Conservation (phyloP, 768 basidiomycete species). For the Phaeolepiota aurea region DNA sequence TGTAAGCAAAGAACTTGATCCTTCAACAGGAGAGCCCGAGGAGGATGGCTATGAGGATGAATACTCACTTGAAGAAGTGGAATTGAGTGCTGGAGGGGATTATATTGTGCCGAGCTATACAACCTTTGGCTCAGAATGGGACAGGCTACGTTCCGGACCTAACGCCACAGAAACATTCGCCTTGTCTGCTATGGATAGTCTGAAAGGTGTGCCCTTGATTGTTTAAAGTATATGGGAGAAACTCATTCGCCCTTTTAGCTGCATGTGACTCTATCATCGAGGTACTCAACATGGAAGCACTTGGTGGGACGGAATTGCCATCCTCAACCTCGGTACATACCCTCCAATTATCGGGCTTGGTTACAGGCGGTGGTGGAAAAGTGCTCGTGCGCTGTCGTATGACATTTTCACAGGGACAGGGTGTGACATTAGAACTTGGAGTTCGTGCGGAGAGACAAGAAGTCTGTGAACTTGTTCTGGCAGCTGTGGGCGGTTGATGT, state of each 20-base stretch:
- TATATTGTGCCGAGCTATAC: conserved; percentile 95
- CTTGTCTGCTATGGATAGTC: conserved; percentile 83
- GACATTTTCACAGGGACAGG: conserved; percentile 85
- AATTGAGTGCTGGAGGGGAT: conserved; percentile 86
- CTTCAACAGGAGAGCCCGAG: conserved; percentile 90
- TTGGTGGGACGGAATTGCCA: conserved; percentile 85
- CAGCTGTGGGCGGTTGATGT: conserved; percentile 70
- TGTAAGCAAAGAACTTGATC: conserved; percentile 95
- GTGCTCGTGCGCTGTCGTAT: conserved; percentile 90
- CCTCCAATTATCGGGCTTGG: conserved; percentile 85
- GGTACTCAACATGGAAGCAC: conserved; percentile 92
- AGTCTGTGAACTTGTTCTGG: conserved; percentile 80
- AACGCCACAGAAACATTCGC: conserved; percentile 89
- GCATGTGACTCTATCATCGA: conserved; percentile 96
- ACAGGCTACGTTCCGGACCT: conserved; percentile 71
- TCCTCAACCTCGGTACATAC: conserved; percentile 85
- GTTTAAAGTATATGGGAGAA: not conserved
- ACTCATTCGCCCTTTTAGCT: conserved; percentile 36
- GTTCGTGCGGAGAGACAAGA: conserved; percentile 89
- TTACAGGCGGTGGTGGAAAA: conserved; percentile 92
- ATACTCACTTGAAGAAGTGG: conserved; percentile 94
- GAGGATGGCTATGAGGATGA: conserved; percentile 99
- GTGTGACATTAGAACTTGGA: conserved; percentile 86
- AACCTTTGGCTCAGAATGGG: conserved; percentile 93
- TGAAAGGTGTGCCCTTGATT: conserved; percentile 64